These are phyloP conservation scores for Neofusicoccum sp. DNA, from an alignment of 2,329 filamentous ascomycete genomes.

Conservation along the genomic window DNA sequence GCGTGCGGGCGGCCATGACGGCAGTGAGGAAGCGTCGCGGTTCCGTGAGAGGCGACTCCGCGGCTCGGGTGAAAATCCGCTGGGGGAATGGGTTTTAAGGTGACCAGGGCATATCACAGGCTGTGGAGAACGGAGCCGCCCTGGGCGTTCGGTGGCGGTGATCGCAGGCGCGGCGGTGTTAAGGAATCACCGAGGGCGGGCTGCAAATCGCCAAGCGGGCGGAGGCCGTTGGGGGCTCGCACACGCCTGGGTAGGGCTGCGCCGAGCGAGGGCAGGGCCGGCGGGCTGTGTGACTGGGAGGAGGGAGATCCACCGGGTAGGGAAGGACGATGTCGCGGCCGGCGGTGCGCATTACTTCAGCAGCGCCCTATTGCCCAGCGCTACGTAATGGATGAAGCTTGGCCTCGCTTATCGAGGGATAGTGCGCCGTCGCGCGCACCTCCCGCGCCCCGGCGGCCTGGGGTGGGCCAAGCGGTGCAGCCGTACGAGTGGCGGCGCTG, in stretches of 20 bases:
- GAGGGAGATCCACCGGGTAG: slow-evolving; percentile 10
- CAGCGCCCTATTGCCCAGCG: slow-evolving; percentile 9
- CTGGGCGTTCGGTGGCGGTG: slow-evolving; percentile 17
- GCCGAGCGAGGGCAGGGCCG: slow-evolving; percentile 6
- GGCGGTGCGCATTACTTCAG: not conserved
- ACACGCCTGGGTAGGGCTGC: slow-evolving; percentile 16
- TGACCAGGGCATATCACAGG: slow-evolving; percentile 17
- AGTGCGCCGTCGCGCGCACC: slow-evolving; percentile 6
- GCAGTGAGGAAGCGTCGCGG: not conserved
- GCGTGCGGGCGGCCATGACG: slow-evolving; percentile 8
- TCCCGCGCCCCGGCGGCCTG: slow-evolving; percentile 12
- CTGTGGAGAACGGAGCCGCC: slow-evolving; percentile 17
- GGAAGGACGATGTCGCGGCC: slow-evolving; percentile 13
- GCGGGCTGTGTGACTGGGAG: slow-evolving; percentile 12
- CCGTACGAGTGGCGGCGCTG: slow-evolving; percentile 2
- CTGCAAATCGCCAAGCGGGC: slow-evolving; percentile 3
- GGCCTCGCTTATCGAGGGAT: slow-evolving; percentile 16
- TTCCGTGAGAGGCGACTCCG: slow-evolving; percentile 8
- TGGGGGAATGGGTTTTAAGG: slow-evolving; percentile 18
- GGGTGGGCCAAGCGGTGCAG: slow-evolving; percentile 9
- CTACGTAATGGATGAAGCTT: slow-evolving; percentile 17
- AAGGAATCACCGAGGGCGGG: slow-evolving; percentile 13
- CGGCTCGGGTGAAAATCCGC: slow-evolving; percentile 11
- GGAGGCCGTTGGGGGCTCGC: not conserved
- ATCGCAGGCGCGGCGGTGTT: slow-evolving; percentile 18